A percentile compares a stretch with the other conserved stretches of the same genome.
Conservation (phyloP, 2,329 filamentous ascomycete species). For the Aaosphaeria pasadenensis region DNA sequence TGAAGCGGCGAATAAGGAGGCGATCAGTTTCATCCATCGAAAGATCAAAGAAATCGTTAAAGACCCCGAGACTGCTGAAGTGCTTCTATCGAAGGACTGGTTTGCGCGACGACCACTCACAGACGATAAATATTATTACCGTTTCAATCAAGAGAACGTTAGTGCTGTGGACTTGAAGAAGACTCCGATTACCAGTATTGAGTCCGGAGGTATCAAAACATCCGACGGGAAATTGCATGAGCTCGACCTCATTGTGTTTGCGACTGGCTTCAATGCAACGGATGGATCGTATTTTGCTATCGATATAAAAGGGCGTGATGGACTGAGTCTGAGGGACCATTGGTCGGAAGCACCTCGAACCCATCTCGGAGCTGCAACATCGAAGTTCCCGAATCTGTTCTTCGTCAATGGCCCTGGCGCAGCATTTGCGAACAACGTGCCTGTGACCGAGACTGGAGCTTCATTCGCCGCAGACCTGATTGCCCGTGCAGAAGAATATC, state of each 20-base stretch:
- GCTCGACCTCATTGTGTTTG: slow-evolving; percentile 53
- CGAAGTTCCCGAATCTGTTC: slow-evolving; percentile 33
- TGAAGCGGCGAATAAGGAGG: slow-evolving; percentile 33
- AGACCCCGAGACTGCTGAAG: slow-evolving; percentile 39
- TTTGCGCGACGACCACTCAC: slow-evolving; percentile 41
- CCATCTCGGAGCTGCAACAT: slow-evolving; percentile 38
- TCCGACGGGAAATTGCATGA: slow-evolving; percentile 45
- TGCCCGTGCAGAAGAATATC: slow-evolving; percentile 14
- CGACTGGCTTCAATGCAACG: slow-evolving; percentile 43
- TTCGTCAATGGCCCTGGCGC: slow-evolving; percentile 37
- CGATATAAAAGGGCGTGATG: slow-evolving; percentile 27
- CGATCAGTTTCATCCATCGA: slow-evolving; percentile 40
- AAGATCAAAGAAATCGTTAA: slow-evolving; percentile 35
- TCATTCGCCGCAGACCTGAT: slow-evolving; percentile 38
- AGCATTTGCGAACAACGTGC: slow-evolving; percentile 39
- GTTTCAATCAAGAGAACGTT: slow-evolving; percentile 44
- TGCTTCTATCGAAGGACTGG: slow-evolving; percentile 36
- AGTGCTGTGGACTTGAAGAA: slow-evolving; percentile 42
- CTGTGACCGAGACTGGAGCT: slow-evolving; percentile 36
- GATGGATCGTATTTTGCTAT: slow-evolving; percentile 32
- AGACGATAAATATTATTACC: slow-evolving; percentile 38
- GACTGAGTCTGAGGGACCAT: slow-evolving; percentile 29
- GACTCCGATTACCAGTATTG: slow-evolving; percentile 44
- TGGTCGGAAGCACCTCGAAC: slow-evolving; percentile 39
- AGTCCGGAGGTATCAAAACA: slow-evolving; percentile 49